These are phyloP conservation scores for Ustilago cynodontis DNA, from an alignment of 1,284 basidiomycete species.

Conservation along the genomic window DNA sequence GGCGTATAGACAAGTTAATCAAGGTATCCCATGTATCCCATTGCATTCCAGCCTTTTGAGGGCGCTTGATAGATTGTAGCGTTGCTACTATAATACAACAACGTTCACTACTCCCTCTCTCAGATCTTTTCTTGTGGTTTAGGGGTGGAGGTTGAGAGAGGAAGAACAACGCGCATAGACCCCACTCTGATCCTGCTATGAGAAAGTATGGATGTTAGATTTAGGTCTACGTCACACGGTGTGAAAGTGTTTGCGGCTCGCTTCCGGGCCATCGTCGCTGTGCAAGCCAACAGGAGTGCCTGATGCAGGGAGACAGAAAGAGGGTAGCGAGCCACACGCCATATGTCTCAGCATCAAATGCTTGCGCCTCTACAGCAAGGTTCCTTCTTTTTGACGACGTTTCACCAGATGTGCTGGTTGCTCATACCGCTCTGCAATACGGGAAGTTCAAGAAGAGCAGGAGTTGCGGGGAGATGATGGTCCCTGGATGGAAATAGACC, in stretches of 20 bases:
- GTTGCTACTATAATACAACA: neutral
- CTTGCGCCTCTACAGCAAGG: neutral
- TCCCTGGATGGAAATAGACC: no score
- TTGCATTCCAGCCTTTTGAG: neutral
- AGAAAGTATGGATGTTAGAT: neutral
- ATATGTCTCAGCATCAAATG: conserved; percentile 7
- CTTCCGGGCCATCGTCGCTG: neutral
- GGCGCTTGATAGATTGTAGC: neutral
- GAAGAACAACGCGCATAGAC: no score
- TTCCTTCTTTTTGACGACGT: no score
- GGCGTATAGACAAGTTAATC: neutral
- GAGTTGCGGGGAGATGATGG: no score
- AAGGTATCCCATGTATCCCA: neutral
- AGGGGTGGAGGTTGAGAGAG: conserved; percentile 19
- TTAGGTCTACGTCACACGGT: neutral
- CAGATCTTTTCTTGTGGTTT: no score
- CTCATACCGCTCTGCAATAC: no score
- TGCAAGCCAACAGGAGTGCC: conserved; percentile 9
- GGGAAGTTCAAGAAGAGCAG: no score
- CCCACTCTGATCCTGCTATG: neutral
- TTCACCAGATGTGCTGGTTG: neutral
- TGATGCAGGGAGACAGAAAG: conserved; percentile 26
- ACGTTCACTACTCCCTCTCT: neutral
- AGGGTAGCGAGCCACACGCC: neutral
- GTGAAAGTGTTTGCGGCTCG: conserved; percentile 2